Conservation (phyloP, 805 yeast genomes). For the Yarrowia deformans region DNA sequence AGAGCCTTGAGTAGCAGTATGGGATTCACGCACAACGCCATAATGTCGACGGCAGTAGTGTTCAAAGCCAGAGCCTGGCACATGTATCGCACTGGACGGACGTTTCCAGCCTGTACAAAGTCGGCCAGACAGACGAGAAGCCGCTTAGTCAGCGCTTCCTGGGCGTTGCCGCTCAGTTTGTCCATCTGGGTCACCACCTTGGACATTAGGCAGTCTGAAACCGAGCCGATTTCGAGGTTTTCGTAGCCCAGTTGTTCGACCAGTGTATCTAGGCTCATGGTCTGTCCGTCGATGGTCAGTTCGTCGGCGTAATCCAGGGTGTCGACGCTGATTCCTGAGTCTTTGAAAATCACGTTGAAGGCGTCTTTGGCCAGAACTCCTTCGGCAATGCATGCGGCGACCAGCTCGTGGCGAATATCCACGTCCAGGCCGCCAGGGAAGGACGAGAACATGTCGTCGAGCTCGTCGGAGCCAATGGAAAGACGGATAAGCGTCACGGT, state of each 20-base stretch:
- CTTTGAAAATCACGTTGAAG: slow-evolving; percentile 16
- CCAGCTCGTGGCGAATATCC: slow-evolving; percentile 61
- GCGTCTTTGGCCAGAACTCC: slow-evolving; percentile 45
- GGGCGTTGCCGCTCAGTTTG: slow-evolving; percentile 56
- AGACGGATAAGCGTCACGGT: slow-evolving; percentile 51
- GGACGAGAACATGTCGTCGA: slow-evolving; percentile 62
- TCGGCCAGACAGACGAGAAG: slow-evolving; percentile 50
- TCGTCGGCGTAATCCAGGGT: slow-evolving; percentile 9
- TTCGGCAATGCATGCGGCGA: slow-evolving; percentile 55
- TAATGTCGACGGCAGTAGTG: slow-evolving; percentile 53
- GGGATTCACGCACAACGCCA: slow-evolving; percentile 59
- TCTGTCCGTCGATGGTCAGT: slow-evolving; percentile 16
- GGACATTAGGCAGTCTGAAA: slow-evolving; percentile 62
- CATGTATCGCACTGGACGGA: slow-evolving; percentile 57
- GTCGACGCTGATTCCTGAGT: slow-evolving; percentile 21
- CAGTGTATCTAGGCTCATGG: slow-evolving; percentile 50
- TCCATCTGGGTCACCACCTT: slow-evolving; percentile 59
- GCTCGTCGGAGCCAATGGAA: slow-evolving; percentile 51
- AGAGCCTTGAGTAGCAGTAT: slow-evolving; percentile 54
- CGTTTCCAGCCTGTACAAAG: slow-evolving; percentile 55
- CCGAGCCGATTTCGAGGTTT: slow-evolving; percentile 58
- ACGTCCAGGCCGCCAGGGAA: slow-evolving; percentile 54
- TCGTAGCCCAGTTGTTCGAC: slow-evolving; percentile 46
- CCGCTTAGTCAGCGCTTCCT: slow-evolving; percentile 56
- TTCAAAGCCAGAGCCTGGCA: slow-evolving; percentile 60